Evolutionary conservation across 2,329 filamentous ascomycete genomes (phyloP).

Genomic region (Fusarium staphyleae): DNA sequence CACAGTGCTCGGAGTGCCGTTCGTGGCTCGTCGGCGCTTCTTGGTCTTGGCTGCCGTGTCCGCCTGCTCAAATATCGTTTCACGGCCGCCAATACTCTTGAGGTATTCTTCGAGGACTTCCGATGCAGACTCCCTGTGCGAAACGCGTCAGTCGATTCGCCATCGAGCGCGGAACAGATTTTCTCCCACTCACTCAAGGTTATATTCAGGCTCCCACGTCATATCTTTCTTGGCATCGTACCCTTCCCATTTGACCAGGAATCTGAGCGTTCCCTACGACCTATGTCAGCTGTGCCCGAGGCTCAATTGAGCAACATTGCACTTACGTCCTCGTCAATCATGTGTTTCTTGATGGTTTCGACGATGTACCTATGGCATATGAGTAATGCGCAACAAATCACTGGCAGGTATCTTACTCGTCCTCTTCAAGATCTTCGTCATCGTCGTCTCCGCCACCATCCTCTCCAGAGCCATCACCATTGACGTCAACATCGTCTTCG

Average conservation of each 20-base stretch:
- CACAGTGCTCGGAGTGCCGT: conserved; percentile 46
- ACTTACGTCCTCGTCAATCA: conserved; percentile 63
- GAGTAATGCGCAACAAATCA: conserved; percentile 22
- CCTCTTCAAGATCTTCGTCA: conserved; percentile 52
- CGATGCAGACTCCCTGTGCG: conserved; percentile 60
- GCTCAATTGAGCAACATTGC: not conserved
- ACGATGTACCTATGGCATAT: conserved; percentile 68
- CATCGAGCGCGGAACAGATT: not conserved
- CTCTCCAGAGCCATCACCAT: conserved; percentile 39
- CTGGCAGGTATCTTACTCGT: conserved; percentile 49
- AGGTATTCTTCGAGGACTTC: conserved; percentile 72
- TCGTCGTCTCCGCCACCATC: conserved; percentile 48
- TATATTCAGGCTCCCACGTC: conserved; percentile 82
- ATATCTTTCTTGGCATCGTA: conserved; percentile 73
- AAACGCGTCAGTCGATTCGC: conserved; percentile 1
- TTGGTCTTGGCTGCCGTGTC: conserved; percentile 59
- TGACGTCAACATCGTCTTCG: conserved; percentile 43
- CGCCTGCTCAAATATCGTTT: conserved; percentile 60
- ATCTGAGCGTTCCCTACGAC: conserved; percentile 59
- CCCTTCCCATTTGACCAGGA: conserved; percentile 83
- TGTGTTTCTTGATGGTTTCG: conserved; percentile 74
- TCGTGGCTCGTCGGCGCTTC: conserved; percentile 63
- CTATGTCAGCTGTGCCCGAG: conserved; percentile 1
- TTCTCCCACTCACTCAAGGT: conserved; percentile 48
- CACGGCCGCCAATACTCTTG: conserved; percentile 66